These are phyloP conservation scores for Paragyromitra xinjiangensis DNA, from an alignment of 495 filamentous ascomycete genomes.

Conservation along the genomic window DNA sequence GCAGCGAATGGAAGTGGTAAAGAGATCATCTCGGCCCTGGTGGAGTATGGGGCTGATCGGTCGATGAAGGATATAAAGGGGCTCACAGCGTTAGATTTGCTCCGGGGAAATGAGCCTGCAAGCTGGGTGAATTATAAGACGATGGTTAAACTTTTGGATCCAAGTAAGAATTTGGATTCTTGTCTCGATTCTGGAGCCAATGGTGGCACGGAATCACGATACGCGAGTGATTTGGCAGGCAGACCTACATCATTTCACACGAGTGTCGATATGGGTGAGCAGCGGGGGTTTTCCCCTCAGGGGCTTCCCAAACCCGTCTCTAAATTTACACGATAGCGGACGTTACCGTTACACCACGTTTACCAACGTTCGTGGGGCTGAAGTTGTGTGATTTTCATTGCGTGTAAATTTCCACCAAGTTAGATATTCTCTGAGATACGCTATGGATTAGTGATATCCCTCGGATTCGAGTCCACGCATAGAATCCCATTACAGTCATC, in stretches of 20 bases:
- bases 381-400: neutral
- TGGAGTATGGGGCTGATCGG: neutral
- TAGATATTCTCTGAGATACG: neutral
- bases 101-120: neutral
- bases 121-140: neutral
- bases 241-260: too few relatives aligned
- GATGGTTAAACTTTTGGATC: neutral
- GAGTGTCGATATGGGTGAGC: neutral
- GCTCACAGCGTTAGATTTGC: neutral
- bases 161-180: neutral
- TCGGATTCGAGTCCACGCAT: too few relatives aligned
- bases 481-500: too few relatives aligned
- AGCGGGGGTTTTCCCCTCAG: neutral
- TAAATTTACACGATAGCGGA: neutral
- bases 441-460: too few relatives aligned
- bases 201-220: neutral
- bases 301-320: neutral
- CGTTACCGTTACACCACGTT: neutral
- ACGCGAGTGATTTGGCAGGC: neutral
- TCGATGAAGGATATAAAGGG: neutral
- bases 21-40: neutral
- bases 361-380: neutral
- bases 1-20: neutral
- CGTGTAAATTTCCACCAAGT: neutral
- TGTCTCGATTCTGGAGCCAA: neutral